phyloP scores from a whole-genome alignment of 2,329 filamentous ascomycete genomes.

The Colletotrichum costaricense region DNA sequence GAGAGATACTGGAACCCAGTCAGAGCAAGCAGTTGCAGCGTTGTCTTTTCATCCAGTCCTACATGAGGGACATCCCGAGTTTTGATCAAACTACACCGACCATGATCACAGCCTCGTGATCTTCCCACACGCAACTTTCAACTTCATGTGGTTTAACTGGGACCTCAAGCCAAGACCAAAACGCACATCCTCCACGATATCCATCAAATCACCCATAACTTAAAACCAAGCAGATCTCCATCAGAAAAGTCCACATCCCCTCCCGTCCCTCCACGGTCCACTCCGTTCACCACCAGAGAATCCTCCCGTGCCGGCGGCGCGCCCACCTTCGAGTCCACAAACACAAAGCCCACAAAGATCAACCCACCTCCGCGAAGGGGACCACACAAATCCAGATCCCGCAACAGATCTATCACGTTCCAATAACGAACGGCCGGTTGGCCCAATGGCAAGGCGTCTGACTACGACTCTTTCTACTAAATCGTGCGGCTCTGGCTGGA shows the following conservation, averaged over 20 bases:
- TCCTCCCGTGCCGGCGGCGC: not conserved
- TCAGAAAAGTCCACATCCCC: not conserved
- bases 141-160: not conserved
- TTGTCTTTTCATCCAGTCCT: not conserved
- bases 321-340: not conserved
- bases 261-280: not conserved
- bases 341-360: not conserved
- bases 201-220: not conserved
- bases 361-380: not conserved
- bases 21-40: not conserved
- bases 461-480: slow-evolving; percentile 43
- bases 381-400: not conserved
- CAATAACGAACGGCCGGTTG: slow-evolving; percentile 36
- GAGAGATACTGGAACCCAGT: not conserved
- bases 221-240: not conserved
- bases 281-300: not conserved
- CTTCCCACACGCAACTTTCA: not conserved
- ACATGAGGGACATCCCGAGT: not conserved
- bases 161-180: not conserved
- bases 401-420: not conserved
- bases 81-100: not conserved
- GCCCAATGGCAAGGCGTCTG: slow-evolving; percentile 53
- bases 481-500: not conserved
- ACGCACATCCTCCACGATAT: not conserved
- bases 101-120: not conserved